Evolutionary conservation across 768 basidiomycete genomes (phyloP).

Genomic region (Boletus eberwhitei): DNA sequence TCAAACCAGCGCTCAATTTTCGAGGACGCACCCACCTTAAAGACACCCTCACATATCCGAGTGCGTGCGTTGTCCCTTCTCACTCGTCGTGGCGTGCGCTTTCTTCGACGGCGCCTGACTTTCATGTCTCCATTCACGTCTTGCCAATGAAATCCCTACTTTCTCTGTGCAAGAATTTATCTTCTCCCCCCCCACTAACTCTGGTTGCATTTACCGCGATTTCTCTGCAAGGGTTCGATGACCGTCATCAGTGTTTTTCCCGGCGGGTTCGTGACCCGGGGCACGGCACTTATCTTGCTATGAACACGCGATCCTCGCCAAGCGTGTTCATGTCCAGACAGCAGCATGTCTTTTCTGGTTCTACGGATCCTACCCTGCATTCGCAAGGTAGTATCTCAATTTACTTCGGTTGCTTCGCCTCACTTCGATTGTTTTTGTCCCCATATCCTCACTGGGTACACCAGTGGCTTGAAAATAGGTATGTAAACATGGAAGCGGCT

Average conservation of each 20-base stretch:
- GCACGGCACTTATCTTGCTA: not conserved
- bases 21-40: not conserved
- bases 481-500: not conserved
- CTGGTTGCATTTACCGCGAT: not conserved
- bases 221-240: not conserved
- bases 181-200: no score
- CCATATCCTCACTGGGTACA: no score
- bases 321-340: not conserved
- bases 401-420: not conserved
- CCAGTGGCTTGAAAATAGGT: not conserved
- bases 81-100: not conserved
- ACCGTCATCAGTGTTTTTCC: not conserved
- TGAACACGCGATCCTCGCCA: not conserved
- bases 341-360: not conserved
- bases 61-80: no score
- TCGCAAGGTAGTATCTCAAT: not conserved
- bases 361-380: no score
- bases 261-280: not conserved
- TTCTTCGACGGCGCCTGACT: not conserved
- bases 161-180: not conserved
- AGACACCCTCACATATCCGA: no score
- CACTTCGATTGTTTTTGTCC: not conserved
- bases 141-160: not conserved
- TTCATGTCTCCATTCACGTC: not conserved
- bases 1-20: not conserved